Conservation (phyloP, 345 rosid genomes). For the Rhizophora mangle region DNA sequence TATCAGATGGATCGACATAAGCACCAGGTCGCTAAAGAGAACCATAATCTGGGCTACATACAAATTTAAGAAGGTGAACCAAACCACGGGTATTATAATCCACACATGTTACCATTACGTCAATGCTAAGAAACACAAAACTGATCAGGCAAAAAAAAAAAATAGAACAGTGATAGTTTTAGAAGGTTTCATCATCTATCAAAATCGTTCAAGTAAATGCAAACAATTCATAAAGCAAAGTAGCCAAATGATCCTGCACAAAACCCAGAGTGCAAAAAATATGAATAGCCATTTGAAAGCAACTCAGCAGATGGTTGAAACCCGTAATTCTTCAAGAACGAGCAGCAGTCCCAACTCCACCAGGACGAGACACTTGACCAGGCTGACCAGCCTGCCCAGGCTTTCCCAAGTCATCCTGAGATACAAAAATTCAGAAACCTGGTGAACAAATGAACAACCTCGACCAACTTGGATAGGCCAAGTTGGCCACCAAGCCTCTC, state of each 20-base stretch:
- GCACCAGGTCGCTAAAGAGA: no score
- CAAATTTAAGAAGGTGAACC: no score
- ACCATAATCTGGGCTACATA: no score
- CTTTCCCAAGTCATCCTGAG: slow-evolving; percentile 28
- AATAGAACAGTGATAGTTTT: neutral
- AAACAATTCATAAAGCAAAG: neutral
- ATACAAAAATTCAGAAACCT: neutral
- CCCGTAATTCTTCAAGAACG: slow-evolving; percentile 12
- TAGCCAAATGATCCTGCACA: slow-evolving; percentile 15
- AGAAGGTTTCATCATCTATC: neutral
- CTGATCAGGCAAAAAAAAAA: neutral
- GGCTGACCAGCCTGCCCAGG: slow-evolving; percentile 28
- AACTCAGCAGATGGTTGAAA: slow-evolving; percentile 9
- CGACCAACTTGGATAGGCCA: no score
- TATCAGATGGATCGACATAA: no score
- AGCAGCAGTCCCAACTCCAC: slow-evolving; percentile 33
- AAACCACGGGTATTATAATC: no score
- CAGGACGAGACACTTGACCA: slow-evolving; percentile 24
- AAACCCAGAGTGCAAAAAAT: slow-evolving; percentile 9
- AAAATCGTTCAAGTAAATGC: neutral
- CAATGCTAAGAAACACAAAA: neutral
- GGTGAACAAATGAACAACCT: no score
- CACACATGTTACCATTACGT: no score
- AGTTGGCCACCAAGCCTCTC: no score
- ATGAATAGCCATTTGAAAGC: slow-evolving; percentile 14